phyloP scores from a whole-genome alignment of 2,329 filamentous ascomycete genomes.

The Stachybotrys chartarum region DNA sequence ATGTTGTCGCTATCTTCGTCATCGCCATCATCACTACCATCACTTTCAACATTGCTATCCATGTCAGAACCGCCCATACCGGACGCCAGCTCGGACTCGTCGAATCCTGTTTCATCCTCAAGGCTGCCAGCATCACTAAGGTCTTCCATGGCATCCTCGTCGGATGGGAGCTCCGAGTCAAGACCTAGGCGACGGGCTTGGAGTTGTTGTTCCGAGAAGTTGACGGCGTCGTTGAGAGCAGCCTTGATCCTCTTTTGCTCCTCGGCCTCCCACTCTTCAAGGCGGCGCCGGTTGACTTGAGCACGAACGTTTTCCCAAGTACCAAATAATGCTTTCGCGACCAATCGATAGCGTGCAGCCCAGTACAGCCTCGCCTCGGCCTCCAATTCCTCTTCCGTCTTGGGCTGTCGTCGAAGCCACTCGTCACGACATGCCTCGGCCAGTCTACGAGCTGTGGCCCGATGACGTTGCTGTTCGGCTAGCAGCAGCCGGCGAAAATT shows the following conservation, averaged over 20 bases:
- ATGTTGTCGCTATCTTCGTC: slow-evolving; percentile 42
- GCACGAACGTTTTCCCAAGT: slow-evolving; percentile 59
- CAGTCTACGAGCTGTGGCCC: slow-evolving; percentile 66
- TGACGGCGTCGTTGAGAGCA: slow-evolving; percentile 67
- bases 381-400: slow-evolving; percentile 73
- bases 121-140: slow-evolving; percentile 37
- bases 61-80: slow-evolving; percentile 14
- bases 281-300: slow-evolving; percentile 53
- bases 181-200: slow-evolving; percentile 50
- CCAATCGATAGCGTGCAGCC: slow-evolving; percentile 61
- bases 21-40: slow-evolving; percentile 33
- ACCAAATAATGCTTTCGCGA: slow-evolving; percentile 50
- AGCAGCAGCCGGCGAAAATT: slow-evolving; percentile 77
- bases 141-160: slow-evolving; percentile 39
- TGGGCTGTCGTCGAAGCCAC: slow-evolving; percentile 67
- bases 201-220: slow-evolving; percentile 61
- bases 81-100: slow-evolving; percentile 24
- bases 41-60: slow-evolving; percentile 29
- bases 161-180: slow-evolving; percentile 43
- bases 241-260: slow-evolving; percentile 58
- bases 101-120: slow-evolving; percentile 18
- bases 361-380: slow-evolving; percentile 66
- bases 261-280: slow-evolving; percentile 58
- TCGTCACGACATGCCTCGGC: slow-evolving; percentile 73
- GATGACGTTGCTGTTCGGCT: slow-evolving; percentile 72